phyloP scores from a whole-genome alignment of 345 rosid genomes.

The Dovyalis caffra region DNA sequence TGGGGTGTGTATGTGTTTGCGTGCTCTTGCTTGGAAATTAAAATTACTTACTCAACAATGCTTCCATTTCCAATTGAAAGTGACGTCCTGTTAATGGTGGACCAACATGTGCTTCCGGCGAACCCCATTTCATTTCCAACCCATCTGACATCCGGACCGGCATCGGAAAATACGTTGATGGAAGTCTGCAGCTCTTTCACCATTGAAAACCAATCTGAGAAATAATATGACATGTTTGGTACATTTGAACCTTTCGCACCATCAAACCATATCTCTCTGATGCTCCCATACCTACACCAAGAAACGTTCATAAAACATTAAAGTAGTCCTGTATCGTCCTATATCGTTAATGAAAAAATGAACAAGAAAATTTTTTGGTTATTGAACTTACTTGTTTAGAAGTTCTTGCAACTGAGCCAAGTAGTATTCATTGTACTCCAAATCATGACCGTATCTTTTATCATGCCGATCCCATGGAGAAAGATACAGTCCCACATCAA shows the following conservation, averaged over 20 bases:
- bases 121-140: constrained; percentile 62
- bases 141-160: constrained; percentile 75
- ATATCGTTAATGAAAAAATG: too few relatives aligned
- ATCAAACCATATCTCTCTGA: constrained; percentile 77
- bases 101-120: constrained; percentile 64
- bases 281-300: constrained; percentile 48
- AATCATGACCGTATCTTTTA: constrained; percentile 48
- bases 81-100: constrained; percentile 62
- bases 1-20: not conserved
- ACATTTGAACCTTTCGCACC: constrained; percentile 64
- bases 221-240: constrained; percentile 61
- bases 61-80: constrained; percentile 58
- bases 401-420: constrained; percentile 70
- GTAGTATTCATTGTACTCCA: constrained; percentile 68
- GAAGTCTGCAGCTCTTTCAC: constrained; percentile 68
- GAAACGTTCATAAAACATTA: not conserved
- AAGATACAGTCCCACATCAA: constrained; percentile 60
- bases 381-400: constrained; percentile 39
- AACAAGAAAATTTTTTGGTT: too few relatives aligned
- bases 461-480: constrained; percentile 87
- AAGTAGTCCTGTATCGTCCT: not conserved
- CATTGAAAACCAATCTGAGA: constrained; percentile 72
- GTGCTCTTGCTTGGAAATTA: not conserved
- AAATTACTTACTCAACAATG: constrained; percentile 40
- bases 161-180: constrained; percentile 71